Base-by-base conservation (phyloP, 345 rosid species). In the Cardiospermum halicacabum region DNA sequence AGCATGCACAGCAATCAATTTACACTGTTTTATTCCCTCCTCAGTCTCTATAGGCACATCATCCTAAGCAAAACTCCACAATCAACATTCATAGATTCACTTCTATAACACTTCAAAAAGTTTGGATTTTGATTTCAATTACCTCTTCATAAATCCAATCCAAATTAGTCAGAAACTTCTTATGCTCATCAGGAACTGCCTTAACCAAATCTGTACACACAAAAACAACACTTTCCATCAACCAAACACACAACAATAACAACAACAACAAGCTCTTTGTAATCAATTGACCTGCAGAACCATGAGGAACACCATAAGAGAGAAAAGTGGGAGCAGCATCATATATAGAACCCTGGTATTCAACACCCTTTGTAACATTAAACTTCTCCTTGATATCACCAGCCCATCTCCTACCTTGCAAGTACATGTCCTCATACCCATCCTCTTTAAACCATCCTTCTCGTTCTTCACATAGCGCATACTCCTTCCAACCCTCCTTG, bases 111-210 rank as follows among this genome's bases (percentile, higher is more conserved):
- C 62, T 56, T 30, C 45, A 30, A 25, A 16, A n/a, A n/a, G n/a
- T n/a, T n/a, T n/a, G n/a, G n/a, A n/a, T n/a, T n/a, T n/a, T n/a
- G n/a, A n/a, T n/a, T n/a, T n/a, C n/a, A n/a, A n/a, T 16, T 57
- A 85, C 98, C 89, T 86, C 93, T 78, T 88, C 91, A 72, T 89
- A 85, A 61, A 89, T 86, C 98, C 96, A 92, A 34, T 83, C 92
- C 84, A 86, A 56, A 73, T 82, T 71, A 30, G 82, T 85, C 66
- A 93, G 86, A 78, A 89, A 93, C 81, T 81, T 85, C 76, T 85
- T 89, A 81, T 93, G 97, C 63, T 80, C 87, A 65, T 85, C 90
- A 11, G 94, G 96, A 27, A 93, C 88, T 0, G 78, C 96, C 82
- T 82, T 82, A 53, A 83, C 60, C 84, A 88, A 85, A 69, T 85